Base-by-base conservation (phyloP, 768 basidiomycete genomes). In the Clavulina sp. region DNA sequence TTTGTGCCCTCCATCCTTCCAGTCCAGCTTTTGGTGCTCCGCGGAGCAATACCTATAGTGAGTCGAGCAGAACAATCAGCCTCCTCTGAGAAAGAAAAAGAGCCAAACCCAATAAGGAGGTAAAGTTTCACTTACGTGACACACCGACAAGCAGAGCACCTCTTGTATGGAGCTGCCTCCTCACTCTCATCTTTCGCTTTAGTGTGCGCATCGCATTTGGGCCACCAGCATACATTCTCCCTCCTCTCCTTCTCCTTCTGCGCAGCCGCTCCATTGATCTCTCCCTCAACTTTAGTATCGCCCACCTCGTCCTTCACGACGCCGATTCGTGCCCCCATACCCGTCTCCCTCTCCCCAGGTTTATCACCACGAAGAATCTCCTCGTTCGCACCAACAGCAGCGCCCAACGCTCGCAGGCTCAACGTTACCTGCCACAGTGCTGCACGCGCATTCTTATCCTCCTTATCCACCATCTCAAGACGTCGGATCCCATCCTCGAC, bases 121-220 rank as follows among this genome's bases (percentile, higher is more conserved):
- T 38, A 38, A 38, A 38, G 36, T 13, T 13, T 13, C 36, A 46
- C 43, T 46, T 28, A 46, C 43, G 43, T 16, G 13, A 46, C 43
- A 46, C 13, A 9, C 13, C 26, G 13, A 26, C 43, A 46, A 13
- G 13, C 43, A 9, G 43, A 46, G 26, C 43, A 46, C 9, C 43
- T 9, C 24, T 46, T 46, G 43, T 46, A 46, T n/a, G n/a, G n/a
- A n/a, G n/a, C n/a, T 28, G 43, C 26, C 24, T 46, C 43, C 13
- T 16, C 13, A 26, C 13, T 24, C 16, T 46, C 43, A 19, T 9
- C 9, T n/a, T n/a, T n/a, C 9, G 34, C 9, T 28, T 46, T 46
- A 9, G 43, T 46, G n/a, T n/a, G n/a, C n/a, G n/a, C n/a, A 24
- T 46, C 43, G 43, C 43, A 46, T 24, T 46, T 46, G 43, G 13